phyloP scores from a whole-genome alignment of 805 yeast species.

The Hyphopichia homilentoma region DNA sequence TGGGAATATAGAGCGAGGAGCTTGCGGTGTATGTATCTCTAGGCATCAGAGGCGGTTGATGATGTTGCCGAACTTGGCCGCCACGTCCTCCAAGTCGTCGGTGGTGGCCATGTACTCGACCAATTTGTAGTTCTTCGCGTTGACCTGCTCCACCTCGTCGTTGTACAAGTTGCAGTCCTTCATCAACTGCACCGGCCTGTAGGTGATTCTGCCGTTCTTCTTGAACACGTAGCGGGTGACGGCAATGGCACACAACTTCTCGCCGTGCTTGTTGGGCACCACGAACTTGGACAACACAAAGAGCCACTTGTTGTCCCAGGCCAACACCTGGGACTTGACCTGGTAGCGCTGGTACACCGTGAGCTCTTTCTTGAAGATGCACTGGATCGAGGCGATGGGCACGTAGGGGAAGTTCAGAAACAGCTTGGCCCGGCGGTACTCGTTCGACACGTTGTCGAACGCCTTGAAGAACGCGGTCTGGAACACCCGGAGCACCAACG shows the following conservation, averaged over 20 bases:
- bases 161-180: slow-evolving; percentile 52
- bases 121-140: slow-evolving; percentile 34
- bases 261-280: slow-evolving; percentile 23
- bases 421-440: slow-evolving; percentile 20
- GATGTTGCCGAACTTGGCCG: slow-evolving; percentile 1
- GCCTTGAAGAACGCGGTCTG: slow-evolving; percentile 50
- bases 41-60: neutral
- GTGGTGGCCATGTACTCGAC: slow-evolving; percentile 37
- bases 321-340: slow-evolving; percentile 56
- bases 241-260: slow-evolving; percentile 50
- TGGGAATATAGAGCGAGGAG: neutral
- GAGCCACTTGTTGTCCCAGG: slow-evolving; percentile 90
- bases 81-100: slow-evolving; percentile 27
- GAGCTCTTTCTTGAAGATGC: slow-evolving; percentile 70
- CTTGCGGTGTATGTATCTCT: neutral
- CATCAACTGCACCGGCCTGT: slow-evolving; percentile 60
- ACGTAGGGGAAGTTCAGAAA: slow-evolving; percentile 50
- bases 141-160: slow-evolving; percentile 44
- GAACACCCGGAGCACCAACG: slow-evolving; percentile 53
- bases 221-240: slow-evolving; percentile 81
- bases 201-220: slow-evolving; percentile 65
- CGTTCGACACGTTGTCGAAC: slow-evolving; percentile 34
- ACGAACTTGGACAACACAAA: slow-evolving; percentile 65
- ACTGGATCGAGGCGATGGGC: slow-evolving; percentile 73
- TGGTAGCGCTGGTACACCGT: slow-evolving; percentile 58